These are phyloP conservation scores for Sporothrix variecibatus DNA, from an alignment of 2,329 filamentous ascomycete species.

Conservation along the genomic window DNA sequence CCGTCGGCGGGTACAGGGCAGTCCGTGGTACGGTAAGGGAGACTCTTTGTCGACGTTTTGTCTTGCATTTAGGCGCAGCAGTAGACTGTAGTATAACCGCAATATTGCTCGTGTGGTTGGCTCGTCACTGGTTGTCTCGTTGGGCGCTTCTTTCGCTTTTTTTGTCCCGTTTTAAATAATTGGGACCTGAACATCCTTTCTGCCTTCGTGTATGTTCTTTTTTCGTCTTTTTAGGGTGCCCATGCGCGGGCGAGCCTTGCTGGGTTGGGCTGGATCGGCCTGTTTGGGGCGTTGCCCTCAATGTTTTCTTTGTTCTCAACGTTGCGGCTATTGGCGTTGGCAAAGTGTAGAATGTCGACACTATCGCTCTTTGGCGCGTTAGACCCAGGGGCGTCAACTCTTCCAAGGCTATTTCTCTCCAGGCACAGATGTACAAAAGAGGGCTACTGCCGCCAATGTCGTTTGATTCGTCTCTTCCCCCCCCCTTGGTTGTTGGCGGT, in stretches of 20 bases:
- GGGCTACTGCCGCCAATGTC: neutral
- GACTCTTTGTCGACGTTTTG: neutral
- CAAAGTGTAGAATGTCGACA: neutral
- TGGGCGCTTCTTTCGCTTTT: neutral
- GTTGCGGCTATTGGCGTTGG: neutral
- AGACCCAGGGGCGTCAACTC: neutral
- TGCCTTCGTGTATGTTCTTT: neutral
- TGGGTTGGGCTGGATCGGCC: neutral
- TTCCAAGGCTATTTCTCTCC: neutral
- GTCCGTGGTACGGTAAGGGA: neutral
- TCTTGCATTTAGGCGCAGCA: neutral
- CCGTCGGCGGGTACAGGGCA: neutral
- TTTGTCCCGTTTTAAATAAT: neutral
- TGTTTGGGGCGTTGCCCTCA: neutral
- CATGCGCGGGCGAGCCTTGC: neutral
- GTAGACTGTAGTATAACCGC: neutral
- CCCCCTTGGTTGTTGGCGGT: too few species aligned
- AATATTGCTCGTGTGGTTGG: neutral
- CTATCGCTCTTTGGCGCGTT: neutral
- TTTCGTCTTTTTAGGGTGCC: neutral
- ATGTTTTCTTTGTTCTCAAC: slow-evolving; percentile 2
- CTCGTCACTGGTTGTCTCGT: neutral
- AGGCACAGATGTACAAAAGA: neutral
- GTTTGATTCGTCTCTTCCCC: neutral
- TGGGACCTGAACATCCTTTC: neutral